These are phyloP conservation scores for Colletotrichum cordylinicola DNA, from an alignment of 2,329 filamentous ascomycete genomes.

Conservation along the genomic window DNA sequence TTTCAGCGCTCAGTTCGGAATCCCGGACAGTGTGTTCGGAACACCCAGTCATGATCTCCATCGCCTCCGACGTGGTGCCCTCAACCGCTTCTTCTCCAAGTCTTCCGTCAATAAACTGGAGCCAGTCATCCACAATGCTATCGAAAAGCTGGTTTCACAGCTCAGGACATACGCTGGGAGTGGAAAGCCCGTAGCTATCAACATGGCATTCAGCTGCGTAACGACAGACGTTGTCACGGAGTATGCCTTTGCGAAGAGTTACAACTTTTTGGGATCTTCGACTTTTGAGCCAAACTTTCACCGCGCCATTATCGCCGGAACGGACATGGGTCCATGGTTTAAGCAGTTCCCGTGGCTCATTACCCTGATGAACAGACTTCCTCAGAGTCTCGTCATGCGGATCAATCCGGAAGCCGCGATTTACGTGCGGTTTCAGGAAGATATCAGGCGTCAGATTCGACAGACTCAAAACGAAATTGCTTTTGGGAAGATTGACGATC, in stretches of 20 bases:
- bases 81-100: background rate
- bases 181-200: constrained; percentile 33
- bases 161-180: background rate
- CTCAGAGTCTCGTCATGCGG: background rate
- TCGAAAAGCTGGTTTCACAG: background rate
- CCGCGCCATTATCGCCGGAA: background rate
- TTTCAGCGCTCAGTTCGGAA: background rate
- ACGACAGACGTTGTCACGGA: constrained; percentile 4
- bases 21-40: constrained; percentile 26
- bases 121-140: background rate
- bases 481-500: background rate
- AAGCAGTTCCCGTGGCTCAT: background rate
- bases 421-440: background rate
- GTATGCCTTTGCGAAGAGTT: background rate
- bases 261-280: background rate
- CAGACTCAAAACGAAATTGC: background rate
- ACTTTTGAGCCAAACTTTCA: background rate
- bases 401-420: background rate
- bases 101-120: background rate
- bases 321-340: background rate
- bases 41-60: background rate
- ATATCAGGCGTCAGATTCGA: background rate
- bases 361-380: background rate
- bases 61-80: background rate
- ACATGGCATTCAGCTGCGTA: constrained; percentile 30